These are phyloP conservation scores for rapeseed (Brassica napus) DNA, from an alignment of 345 rosid species.

Conservation along the genomic window Da-Ae NC_063451.1:7559001-7559500, in stretches of 20 bases:
- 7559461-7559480: conserved; percentile 84
- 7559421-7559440: conserved; percentile 86
- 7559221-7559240: conserved; percentile 99
- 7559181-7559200: conserved; percentile 99
- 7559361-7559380: conserved; percentile 2
- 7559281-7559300: conserved; percentile 92
- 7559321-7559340: background rate
- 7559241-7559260: conserved; percentile 99
- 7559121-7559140: conserved; percentile 99
- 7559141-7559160: conserved; percentile 97
- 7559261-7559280: conserved; percentile 93
- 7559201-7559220: conserved; percentile 98
- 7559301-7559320: background rate
- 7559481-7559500: conserved; percentile 93
- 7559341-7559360: background rate
- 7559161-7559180: conserved; percentile 97
- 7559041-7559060: background rate
- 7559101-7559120: conserved; percentile 11
- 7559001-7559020: background rate
- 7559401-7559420: conserved; percentile 96
- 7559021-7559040: background rate
- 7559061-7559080: background rate
- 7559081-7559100: background rate
- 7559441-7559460: conserved; percentile 83
- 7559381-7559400: conserved; percentile 91